Conservation (phyloP, 192 early-diverging fungal species). For the Diversispora eburnea region DNA sequence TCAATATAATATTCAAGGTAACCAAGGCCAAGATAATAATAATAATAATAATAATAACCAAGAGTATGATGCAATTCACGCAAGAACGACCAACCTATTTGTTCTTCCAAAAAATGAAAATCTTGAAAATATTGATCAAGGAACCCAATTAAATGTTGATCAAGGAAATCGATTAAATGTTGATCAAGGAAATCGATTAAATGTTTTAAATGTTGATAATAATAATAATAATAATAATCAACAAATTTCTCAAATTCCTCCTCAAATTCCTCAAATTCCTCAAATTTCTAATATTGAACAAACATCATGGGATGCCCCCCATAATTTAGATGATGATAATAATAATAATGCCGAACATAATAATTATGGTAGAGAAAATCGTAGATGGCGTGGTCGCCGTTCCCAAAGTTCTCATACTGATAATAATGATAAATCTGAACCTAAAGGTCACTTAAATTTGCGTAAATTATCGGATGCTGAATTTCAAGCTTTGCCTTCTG, state of each 20-base stretch:
- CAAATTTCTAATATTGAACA: slow-evolving; percentile 3
- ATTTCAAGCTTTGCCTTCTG: slow-evolving; percentile 30
- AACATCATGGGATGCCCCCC: background rate
- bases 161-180: background rate
- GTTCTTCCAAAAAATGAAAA: no score
- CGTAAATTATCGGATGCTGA: slow-evolving; percentile 27
- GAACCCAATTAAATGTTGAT: background rate
- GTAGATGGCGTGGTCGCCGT: slow-evolving; percentile 24
- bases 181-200: background rate
- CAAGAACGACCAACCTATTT: no score
- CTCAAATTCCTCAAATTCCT: background rate
- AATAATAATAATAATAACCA: slow-evolving; percentile 11
- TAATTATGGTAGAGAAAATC: slow-evolving; percentile 17
- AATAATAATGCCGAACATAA: background rate
- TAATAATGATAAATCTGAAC: slow-evolving; percentile 23
- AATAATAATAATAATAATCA: no score
- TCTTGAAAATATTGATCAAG: no score
- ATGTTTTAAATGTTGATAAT: background rate
- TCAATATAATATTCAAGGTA: background rate
- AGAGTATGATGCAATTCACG: background rate
- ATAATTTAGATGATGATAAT: background rate
- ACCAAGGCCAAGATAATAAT: background rate
- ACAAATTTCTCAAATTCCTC: no score
- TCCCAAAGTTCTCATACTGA: slow-evolving; percentile 16
- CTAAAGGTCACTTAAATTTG: slow-evolving; percentile 18